Evolutionary conservation across 192 early-diverging fungal genomes (phyloP).

Genomic region (Linnemannia elongata): DNA sequence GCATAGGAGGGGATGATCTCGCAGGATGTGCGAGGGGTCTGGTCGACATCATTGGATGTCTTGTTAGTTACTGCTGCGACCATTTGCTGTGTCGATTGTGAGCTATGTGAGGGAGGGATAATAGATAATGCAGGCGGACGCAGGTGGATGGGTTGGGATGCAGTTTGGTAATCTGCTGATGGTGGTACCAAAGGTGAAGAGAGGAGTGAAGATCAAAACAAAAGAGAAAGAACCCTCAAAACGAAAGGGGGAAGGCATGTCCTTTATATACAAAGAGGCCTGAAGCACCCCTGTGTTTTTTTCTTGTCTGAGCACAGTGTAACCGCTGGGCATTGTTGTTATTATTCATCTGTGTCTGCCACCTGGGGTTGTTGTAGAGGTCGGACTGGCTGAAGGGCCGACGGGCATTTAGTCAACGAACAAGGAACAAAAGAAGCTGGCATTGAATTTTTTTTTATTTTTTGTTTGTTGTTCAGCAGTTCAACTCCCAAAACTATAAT

Average conservation of each 20-base stretch:
- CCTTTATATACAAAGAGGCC: too few species aligned
- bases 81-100: not conserved
- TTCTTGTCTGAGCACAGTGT: too few species aligned
- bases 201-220: not conserved
- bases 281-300: too few species aligned
- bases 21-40: constrained; percentile 50
- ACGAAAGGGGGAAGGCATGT: too few species aligned
- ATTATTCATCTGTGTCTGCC: not conserved
- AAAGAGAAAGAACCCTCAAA: too few species aligned
- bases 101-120: not conserved
- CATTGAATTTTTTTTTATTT: not conserved
- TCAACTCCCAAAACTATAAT: not conserved
- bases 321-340: too few species aligned
- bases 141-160: not conserved
- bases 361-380: not conserved
- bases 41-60: constrained; percentile 23
- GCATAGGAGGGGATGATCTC: constrained; percentile 30
- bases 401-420: not conserved
- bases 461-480: not conserved
- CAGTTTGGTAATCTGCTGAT: not conserved
- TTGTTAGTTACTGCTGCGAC: not conserved
- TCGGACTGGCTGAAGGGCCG: not conserved
- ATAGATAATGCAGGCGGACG: not conserved
- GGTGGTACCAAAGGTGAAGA: not conserved
- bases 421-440: not conserved